phyloP scores from a whole-genome alignment of 2,329 filamentous ascomycete genomes.

The Aspergillus glaucus region DNA sequence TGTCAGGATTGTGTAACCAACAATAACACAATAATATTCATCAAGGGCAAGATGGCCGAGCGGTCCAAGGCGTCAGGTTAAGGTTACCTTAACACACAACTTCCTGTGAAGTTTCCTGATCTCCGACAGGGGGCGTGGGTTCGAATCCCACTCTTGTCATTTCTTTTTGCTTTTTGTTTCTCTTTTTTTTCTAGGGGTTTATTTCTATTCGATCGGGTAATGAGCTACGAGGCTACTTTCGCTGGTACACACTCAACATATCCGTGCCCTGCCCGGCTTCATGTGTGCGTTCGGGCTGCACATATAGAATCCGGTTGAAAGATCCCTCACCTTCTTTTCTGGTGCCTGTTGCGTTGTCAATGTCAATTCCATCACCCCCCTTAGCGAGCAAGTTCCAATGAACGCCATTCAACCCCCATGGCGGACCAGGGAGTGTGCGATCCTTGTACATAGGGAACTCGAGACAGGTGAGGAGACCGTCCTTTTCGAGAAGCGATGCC shows the following conservation, averaged over 20 bases:
- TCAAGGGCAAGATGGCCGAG: conserved; percentile 1
- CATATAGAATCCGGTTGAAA: conserved; percentile 25
- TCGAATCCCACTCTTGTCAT: conserved; percentile 7
- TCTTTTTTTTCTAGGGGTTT: neutral
- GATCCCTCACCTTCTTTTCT: conserved; percentile 1
- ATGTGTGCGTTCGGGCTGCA: conserved; percentile 26
- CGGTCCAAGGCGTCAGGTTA: conserved; percentile 3
- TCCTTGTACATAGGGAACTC: conserved; percentile 39
- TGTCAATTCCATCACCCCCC: conserved; percentile 19
- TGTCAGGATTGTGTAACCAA: neutral
- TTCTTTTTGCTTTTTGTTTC: neutral
- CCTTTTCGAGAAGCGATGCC: conserved; percentile 43
- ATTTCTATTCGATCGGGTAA: neutral
- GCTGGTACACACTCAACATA: conserved; percentile 5
- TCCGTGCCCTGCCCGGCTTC: conserved; percentile 3
- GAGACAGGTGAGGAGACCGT: conserved; percentile 51
- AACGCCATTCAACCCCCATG: conserved; percentile 34
- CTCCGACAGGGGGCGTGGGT: conserved; percentile 3
- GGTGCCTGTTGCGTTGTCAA: neutral
- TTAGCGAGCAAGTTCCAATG: conserved; percentile 28
- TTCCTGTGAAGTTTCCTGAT: conserved; percentile 2
- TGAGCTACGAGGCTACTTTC: neutral
- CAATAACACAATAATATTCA: neutral
- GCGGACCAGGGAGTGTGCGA: conserved; percentile 29
- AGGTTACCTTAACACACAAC: conserved; percentile 3